Conservation (phyloP, 2,329 filamentous ascomycete genomes). For the Diaporthe nobilis region DNA sequence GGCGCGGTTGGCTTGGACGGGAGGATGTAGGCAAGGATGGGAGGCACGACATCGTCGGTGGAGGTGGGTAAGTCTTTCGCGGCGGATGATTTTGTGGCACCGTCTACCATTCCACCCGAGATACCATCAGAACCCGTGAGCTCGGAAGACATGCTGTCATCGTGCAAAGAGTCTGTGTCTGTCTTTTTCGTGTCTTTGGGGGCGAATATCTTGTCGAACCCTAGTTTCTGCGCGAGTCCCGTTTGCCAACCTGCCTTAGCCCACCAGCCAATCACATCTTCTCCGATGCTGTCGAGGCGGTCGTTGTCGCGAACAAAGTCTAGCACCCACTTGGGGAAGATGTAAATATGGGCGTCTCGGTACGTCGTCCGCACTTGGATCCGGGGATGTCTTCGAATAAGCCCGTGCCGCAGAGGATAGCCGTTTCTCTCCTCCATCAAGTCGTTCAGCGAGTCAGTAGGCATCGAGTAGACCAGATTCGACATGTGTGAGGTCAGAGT, state of each 20-base stretch:
- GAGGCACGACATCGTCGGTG: conserved; percentile 65
- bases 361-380: conserved; percentile 87
- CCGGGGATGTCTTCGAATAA: conserved; percentile 81
- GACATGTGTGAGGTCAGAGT: conserved; percentile 78
- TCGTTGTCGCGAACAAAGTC: conserved; percentile 86
- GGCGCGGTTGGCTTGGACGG: conserved; percentile 68
- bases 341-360: conserved; percentile 93
- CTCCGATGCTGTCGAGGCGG: conserved; percentile 87
- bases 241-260: conserved; percentile 94
- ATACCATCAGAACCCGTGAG: conserved; percentile 41
- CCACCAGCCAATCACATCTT: conserved; percentile 96
- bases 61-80: conserved; percentile 4
- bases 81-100: conserved; percentile 23
- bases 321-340: conserved; percentile 92
- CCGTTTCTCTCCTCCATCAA: conserved; percentile 81
- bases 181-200: conserved; percentile 49
- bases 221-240: conserved; percentile 83
- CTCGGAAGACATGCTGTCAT: conserved; percentile 47
- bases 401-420: conserved; percentile 80
- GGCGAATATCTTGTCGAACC: conserved; percentile 76
- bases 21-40: conserved; percentile 87
- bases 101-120: conserved; percentile 20
- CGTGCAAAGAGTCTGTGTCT: conserved; percentile 49
- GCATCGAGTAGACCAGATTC: conserved; percentile 87
- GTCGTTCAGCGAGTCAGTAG: conserved; percentile 91